phyloP scores from a whole-genome alignment of 805 yeast species.

The Scheffersomyces stipitis region DNA sequence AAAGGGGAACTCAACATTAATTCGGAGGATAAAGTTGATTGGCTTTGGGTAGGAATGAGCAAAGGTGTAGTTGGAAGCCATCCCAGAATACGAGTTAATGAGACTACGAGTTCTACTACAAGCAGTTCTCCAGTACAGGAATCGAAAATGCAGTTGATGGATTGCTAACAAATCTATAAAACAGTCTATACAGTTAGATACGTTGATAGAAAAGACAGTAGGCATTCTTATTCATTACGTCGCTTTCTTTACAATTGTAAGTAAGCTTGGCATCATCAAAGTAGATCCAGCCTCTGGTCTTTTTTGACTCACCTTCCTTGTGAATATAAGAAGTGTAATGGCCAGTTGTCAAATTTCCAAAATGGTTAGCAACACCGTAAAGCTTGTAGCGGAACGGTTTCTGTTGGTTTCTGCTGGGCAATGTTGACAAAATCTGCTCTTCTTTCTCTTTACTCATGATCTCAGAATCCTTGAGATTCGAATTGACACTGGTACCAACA shows the following conservation, averaged over 20 bases:
- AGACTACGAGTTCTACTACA: conserved; percentile 4
- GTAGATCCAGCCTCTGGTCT: conserved; percentile 66
- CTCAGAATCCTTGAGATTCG: conserved; percentile 9
- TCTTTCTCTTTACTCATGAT: conserved; percentile 42
- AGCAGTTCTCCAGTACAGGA: not conserved
- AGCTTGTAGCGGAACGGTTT: conserved; percentile 80
- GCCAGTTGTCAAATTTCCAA: conserved; percentile 79
- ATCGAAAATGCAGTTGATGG: not conserved
- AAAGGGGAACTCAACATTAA: conserved; percentile 59
- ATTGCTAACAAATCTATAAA: not conserved
- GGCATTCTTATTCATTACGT: conserved; percentile 71
- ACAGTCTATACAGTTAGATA: conserved; percentile 12
- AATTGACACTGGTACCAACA: conserved; percentile 28
- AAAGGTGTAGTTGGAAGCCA: conserved; percentile 56
- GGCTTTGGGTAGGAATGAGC: conserved; percentile 70
- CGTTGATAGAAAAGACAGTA: conserved; percentile 76
- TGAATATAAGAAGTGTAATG: conserved; percentile 84
- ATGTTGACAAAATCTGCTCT: conserved; percentile 42
- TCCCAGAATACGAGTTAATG: conserved; percentile 46
- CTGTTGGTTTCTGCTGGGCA: conserved; percentile 67
- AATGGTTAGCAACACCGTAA: conserved; percentile 82
- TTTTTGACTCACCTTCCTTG: conserved; percentile 47
- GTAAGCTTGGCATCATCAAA: conserved; percentile 79
- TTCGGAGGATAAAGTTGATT: conserved; percentile 46
- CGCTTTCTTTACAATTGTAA: conserved; percentile 46